A percentile compares a stretch with the other conserved stretches of the same genome.
phyloP scores from a whole-genome alignment of 169 alveolate species.

The Cryptosporidium viatorum region DNA sequence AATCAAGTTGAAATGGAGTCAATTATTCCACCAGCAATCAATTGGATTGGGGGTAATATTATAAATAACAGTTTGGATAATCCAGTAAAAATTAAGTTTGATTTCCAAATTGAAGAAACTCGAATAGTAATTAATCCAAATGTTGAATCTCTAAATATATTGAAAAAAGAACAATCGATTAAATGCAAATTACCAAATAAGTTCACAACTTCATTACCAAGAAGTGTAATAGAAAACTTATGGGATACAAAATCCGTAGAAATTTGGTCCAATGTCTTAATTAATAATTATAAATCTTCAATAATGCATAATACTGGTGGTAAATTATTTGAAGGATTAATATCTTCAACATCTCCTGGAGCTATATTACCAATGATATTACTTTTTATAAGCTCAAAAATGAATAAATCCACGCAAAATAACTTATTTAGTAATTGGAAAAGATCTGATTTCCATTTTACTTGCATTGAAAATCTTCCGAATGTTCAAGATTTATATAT shows the following conservation, averaged over 20 bases:
- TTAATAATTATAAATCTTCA: constrained; percentile 24
- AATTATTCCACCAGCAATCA: constrained; percentile 49
- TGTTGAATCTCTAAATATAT: neutral
- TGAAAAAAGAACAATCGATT: neutral
- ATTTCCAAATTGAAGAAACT: constrained; percentile 46
- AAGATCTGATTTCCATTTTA: constrained; percentile 57
- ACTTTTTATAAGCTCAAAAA: constrained; percentile 50
- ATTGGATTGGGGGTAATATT: constrained; percentile 56
- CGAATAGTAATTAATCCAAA: constrained; percentile 42
- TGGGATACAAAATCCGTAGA: constrained; percentile 59
- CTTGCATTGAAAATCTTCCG: constrained; percentile 69
- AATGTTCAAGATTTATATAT: constrained; percentile 46
- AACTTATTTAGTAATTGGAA: constrained; percentile 48
- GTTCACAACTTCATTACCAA: constrained; percentile 52
- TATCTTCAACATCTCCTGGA: constrained; percentile 65
- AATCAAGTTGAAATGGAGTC: constrained; percentile 11
- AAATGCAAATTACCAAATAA: neutral
- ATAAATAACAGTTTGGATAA: neutral
- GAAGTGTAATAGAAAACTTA: constrained; percentile 55
- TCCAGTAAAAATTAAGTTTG: constrained; percentile 25
- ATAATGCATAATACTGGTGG: constrained; percentile 4
- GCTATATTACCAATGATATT: constrained; percentile 41
- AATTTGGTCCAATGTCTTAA: constrained; percentile 40
- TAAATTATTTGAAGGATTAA: constrained; percentile 51
- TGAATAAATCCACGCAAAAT: constrained; percentile 26